These are phyloP conservation scores for Pyrus betulifolia DNA, from an alignment of 306 rosid genomes.

Conservation along the genomic window DNA sequence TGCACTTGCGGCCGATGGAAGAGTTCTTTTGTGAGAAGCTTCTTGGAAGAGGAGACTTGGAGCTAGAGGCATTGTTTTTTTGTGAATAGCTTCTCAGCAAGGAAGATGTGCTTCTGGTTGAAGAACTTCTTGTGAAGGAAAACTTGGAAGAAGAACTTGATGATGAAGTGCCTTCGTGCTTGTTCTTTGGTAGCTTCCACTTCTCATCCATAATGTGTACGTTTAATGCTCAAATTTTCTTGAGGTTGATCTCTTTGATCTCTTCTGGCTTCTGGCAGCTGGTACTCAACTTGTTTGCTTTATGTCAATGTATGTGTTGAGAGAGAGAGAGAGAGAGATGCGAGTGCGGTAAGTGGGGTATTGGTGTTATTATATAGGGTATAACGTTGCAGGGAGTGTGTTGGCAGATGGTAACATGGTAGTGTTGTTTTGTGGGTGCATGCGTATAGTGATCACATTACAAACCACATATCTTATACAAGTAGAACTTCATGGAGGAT, in stretches of 20 bases:
- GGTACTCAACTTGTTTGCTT: not conserved
- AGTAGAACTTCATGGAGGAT: not conserved
- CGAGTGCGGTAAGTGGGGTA: not conserved
- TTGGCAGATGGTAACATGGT: not conserved
- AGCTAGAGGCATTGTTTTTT: constrained; percentile 37
- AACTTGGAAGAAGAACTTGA: constrained; percentile 35
- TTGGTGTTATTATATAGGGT: constrained; percentile 3
- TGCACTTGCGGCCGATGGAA: constrained; percentile 64
- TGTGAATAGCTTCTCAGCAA: constrained; percentile 52
- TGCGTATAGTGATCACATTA: not conserved
- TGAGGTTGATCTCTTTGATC: not conserved
- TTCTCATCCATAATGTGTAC: constrained; percentile 56
- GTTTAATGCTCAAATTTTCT: not conserved
- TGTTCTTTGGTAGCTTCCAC: constrained; percentile 75
- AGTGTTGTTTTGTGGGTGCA: not conserved
- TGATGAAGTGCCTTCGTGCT: constrained; percentile 20
- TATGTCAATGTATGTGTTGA: constrained; percentile 4
- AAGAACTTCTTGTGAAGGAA: constrained; percentile 56
- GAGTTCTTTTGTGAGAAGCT: constrained; percentile 66
- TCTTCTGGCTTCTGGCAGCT: not conserved
- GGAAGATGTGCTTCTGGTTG: constrained; percentile 55
- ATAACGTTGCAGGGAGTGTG: not conserved
- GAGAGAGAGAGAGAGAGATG: not conserved
- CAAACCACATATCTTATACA: not conserved
- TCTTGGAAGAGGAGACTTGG: constrained; percentile 45